phyloP scores from a whole-genome alignment of 805 yeast genomes.

The Kazachstania viticola region DNA sequence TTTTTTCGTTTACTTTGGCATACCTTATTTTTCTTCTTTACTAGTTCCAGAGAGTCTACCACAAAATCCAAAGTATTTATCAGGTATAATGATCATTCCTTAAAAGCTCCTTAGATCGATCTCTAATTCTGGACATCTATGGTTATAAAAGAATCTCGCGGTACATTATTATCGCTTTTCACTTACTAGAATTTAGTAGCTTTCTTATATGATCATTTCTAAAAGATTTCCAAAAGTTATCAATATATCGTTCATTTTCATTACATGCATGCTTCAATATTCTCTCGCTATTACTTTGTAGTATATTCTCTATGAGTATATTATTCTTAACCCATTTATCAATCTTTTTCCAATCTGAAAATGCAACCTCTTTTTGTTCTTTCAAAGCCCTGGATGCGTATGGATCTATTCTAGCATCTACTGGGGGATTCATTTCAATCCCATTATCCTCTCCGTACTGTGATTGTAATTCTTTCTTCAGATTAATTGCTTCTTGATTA shows the following conservation, averaged over 20 bases:
- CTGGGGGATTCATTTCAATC: conserved; percentile 12
- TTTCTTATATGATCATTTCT: too few relatives aligned
- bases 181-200: too few relatives aligned
- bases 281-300: conserved; percentile 27
- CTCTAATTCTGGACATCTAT: too few relatives aligned
- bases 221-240: conserved; percentile 12
- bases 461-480: conserved; percentile 25
- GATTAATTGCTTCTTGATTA: conserved; percentile 19
- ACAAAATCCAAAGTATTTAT: too few relatives aligned
- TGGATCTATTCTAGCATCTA: conserved; percentile 35
- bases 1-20: too few relatives aligned
- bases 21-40: too few relatives aligned
- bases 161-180: too few relatives aligned
- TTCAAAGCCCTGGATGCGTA: conserved; percentile 34
- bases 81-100: too few relatives aligned
- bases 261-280: conserved; percentile 30
- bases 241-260: conserved; percentile 17
- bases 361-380: conserved; percentile 22
- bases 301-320: conserved; percentile 30
- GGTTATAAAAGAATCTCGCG: too few relatives aligned
- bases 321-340: conserved; percentile 32
- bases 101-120: too few relatives aligned
- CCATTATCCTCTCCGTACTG: conserved; percentile 8
- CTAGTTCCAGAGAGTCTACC: too few relatives aligned
- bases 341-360: conserved; percentile 21